A percentile compares a stretch with the other conserved stretches of the same genome.
Evolutionary conservation across 129 eudicot genomes (phyloP).

Genomic region (Flaveria brownii): DNA sequence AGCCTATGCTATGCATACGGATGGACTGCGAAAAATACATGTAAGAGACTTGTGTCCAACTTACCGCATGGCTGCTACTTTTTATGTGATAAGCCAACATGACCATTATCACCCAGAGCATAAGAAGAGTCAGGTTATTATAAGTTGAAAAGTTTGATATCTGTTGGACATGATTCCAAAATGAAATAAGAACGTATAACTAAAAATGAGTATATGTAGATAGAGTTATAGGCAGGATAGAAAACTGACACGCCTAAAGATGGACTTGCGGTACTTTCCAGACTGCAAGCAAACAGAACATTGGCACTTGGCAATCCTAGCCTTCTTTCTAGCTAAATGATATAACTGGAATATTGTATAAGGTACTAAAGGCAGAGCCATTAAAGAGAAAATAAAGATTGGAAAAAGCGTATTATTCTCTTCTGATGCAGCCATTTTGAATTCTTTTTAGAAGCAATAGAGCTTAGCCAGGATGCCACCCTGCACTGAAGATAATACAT

Average conservation of each 20-base stretch:
- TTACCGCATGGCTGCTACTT: conserved; percentile 70
- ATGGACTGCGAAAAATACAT: not conserved
- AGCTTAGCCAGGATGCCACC: conserved; percentile 15
- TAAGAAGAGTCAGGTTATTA: conserved; percentile 74
- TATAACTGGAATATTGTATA: conserved; percentile 76
- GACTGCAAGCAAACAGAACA: conserved; percentile 83
- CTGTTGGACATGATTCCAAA: conserved; percentile 44
- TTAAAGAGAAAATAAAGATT: conserved; percentile 74
- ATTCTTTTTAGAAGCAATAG: conserved; percentile 10
- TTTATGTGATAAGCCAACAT: conserved; percentile 77
- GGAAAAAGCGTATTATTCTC: conserved; percentile 86
- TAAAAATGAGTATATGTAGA: not conserved
- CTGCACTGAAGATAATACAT: conserved; percentile 25
- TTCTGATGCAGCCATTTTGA: conserved; percentile 74
- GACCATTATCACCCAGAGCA: conserved; percentile 81
- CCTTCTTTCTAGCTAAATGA: conserved; percentile 63
- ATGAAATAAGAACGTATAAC: conserved; percentile 2
- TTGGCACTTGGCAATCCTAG: conserved; percentile 60
- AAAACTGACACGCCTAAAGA: conserved; percentile 66
- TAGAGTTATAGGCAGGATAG: conserved; percentile 3
- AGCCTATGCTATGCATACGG: not conserved
- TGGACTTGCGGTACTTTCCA: conserved; percentile 82
- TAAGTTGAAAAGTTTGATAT: conserved; percentile 90
- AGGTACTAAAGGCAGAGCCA: conserved; percentile 93
- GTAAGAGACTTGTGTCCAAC: not conserved